Percentiles rank a stretch among this genome's conserved stretches.
phyloP scores from a whole-genome alignment of 139 green algal genomes.

The Micractinium conductrix region DNA sequence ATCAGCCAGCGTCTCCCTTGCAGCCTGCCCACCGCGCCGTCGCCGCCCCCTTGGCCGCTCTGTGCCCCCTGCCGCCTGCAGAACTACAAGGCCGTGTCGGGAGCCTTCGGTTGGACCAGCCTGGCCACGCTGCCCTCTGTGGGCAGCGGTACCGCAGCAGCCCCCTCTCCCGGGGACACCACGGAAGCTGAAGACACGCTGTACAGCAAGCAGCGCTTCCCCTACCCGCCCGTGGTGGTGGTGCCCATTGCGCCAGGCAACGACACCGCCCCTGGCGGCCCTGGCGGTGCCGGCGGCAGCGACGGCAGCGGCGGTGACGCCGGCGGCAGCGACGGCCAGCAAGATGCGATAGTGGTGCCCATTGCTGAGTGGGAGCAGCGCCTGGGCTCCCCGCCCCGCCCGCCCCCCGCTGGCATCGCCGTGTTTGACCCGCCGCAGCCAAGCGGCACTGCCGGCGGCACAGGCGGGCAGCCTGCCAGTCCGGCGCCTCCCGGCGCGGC shows the following conservation, averaged over 20 bases:
- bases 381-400: too few relatives aligned
- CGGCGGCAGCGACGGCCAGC: not conserved
- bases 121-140: constrained; percentile 9
- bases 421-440: not conserved
- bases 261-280: not conserved
- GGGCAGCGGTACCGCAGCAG: not conserved
- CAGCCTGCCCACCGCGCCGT: too few relatives aligned
- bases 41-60: too few relatives aligned
- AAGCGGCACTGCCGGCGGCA: too few relatives aligned
- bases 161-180: not conserved
- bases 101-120: constrained; percentile 7
- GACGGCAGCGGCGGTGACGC: not conserved
- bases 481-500: too few relatives aligned
- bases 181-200: constrained; percentile 14
- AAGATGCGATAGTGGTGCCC: too few relatives aligned
- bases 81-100: not conserved
- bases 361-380: too few relatives aligned
- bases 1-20: too few relatives aligned
- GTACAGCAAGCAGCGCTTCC: constrained; percentile 38
- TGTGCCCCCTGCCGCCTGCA: not conserved
- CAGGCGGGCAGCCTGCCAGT: too few relatives aligned
- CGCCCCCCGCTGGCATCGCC: too few relatives aligned
- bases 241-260: not conserved
- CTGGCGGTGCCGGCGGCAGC: not conserved
- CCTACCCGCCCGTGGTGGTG: constrained; percentile 6